Base-by-base conservation (phyloP, 257 asterid species). In the Fraxinus quadrangulata region DNA sequence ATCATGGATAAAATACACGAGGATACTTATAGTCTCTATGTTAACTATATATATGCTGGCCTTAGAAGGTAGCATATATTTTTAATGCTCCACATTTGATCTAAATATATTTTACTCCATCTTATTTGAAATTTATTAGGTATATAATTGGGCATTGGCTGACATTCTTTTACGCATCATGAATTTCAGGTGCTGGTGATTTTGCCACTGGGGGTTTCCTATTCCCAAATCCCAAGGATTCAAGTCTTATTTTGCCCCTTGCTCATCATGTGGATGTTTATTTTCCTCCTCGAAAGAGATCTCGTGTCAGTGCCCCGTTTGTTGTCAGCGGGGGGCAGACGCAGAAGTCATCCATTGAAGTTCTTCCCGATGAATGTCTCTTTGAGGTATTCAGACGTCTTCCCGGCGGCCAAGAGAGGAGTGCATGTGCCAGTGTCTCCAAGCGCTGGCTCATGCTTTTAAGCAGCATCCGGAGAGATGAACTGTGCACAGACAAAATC, bases 381-480 rank as follows among this genome's bases (percentile, higher is more conserved):
- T 37, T 37, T 1, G 42, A 37, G 42, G 42, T 95, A 70, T 83
- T 95, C 88, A 83, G 97, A 79, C 96, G 94, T 3, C 86, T 95
- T 71, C 78, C 88, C 2, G 88, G 88, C 5, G 91, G 89, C 80
- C 86, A 87, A 71, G 98, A 89, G 81, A 89, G 92, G 84, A 89
- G 92, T 80, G 77, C 79, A 21, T 93, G 90, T 73, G 97, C 98
- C 65, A 80, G 86, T 74, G 99, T 93, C 36, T 95, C 99, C 47
- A 95, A 95, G 81, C 92, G 86, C 8, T 95, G 98, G 98, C 98
- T 95, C 75, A 85, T 88, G 89, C 97, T 93, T 80, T 73, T 96
- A 83, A 93, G 97, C 76, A 92, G 85, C 85, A 92, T 96, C 82
- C 81, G 84, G 33, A 72, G 86, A 75, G 92, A 89, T 42, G 99